Evolutionary conservation across 305 asterid genomes (phyloP).

Genomic region (Euphrasia arctica): DNA sequence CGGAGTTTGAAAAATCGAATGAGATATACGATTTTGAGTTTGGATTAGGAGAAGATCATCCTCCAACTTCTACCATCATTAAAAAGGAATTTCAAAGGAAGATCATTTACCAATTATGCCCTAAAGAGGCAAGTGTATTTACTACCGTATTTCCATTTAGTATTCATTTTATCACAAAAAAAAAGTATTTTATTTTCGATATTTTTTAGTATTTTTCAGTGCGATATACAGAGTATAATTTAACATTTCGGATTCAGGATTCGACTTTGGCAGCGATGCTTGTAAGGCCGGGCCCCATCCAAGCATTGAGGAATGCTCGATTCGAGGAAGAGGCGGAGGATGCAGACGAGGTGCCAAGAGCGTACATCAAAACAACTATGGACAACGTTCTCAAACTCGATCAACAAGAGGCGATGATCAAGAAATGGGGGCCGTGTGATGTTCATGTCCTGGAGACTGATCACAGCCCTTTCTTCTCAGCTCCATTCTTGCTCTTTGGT

Average conservation of each 20-base stretch:
- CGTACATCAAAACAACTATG: slow-evolving; percentile 46
- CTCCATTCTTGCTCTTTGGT: slow-evolving; percentile 55
- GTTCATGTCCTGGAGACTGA: slow-evolving; percentile 64
- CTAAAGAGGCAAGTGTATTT: slow-evolving; percentile 51
- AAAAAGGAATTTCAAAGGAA: slow-evolving; percentile 49
- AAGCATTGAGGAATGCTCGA: slow-evolving; percentile 41
- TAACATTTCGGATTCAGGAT: slow-evolving; percentile 36
- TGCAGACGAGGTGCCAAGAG: slow-evolving; percentile 45
- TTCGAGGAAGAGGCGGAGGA: slow-evolving; percentile 30
- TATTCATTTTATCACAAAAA: neutral
- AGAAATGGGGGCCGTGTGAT: slow-evolving; percentile 60
- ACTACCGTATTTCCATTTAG: neutral
- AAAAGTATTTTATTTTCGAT: too few species aligned
- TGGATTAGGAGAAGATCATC: slow-evolving; percentile 49
- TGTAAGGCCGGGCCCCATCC: slow-evolving; percentile 61
- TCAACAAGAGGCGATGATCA: slow-evolving; percentile 74
- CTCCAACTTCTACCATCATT: slow-evolving; percentile 48
- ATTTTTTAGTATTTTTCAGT: too few species aligned
- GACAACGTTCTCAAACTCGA: slow-evolving; percentile 49
- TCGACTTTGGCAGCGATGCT: slow-evolving; percentile 56
- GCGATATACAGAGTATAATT: too few species aligned
- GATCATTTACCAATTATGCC: slow-evolving; percentile 51
- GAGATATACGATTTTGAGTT: slow-evolving; percentile 50
- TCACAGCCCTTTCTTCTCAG: slow-evolving; percentile 78
- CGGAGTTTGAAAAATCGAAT: slow-evolving; percentile 42